Base-by-base conservation (phyloP, 306 rosid genomes). In the Rosa persica region DNA sequence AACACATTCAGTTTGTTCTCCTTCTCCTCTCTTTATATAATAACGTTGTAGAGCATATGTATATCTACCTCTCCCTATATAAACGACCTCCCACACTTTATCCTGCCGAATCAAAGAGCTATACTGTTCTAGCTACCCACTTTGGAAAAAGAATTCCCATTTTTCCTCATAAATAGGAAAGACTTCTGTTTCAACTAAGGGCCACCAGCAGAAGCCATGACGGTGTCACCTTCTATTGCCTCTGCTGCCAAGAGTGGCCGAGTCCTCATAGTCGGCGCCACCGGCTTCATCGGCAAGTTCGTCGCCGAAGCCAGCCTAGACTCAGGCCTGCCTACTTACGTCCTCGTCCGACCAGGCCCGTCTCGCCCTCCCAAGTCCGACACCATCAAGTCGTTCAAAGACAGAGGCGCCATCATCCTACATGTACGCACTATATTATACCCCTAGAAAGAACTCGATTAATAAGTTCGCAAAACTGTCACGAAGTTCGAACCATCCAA, bases 271-370 rank as follows among this genome's bases (percentile, higher is more conserved):
- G 74, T 55, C 15, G 96, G 96, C 11, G 92, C 90, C 47, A 86
- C 87, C 0, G 96, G 96, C 3, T 89, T 91, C 77, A 91, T 91
- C 36, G 96, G 96, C 5, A 84, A 78, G 73, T 89, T 88, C 10
- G 57, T 91, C 12, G 85, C 93, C 3, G 84, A 85, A 44, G 93
- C 92, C 12, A 91, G 93, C 84, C 80, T 91, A 10, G 66, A 13
- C 3, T 19, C 80, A 1, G 87, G 86, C 10, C 79, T 64, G 12
- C 73, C 86, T 16, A 91, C 96, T 47, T 86, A 46, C 57, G 20
- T 88, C 68, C 88, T 91, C 4, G 43, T 83, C 49, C 87, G 92
- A 43, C 83, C 89, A 0, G 80, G 83, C 25, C 25, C 74, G 11
- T 44, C 44, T 22, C 16, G 49, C n/a, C 76, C 84, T 67, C 76